Evolutionary conservation across 371 early-diverging fungal genomes (phyloP), one percentile per base, ranked within the genome.

Genomic region (Mycotypha africana): DNA sequence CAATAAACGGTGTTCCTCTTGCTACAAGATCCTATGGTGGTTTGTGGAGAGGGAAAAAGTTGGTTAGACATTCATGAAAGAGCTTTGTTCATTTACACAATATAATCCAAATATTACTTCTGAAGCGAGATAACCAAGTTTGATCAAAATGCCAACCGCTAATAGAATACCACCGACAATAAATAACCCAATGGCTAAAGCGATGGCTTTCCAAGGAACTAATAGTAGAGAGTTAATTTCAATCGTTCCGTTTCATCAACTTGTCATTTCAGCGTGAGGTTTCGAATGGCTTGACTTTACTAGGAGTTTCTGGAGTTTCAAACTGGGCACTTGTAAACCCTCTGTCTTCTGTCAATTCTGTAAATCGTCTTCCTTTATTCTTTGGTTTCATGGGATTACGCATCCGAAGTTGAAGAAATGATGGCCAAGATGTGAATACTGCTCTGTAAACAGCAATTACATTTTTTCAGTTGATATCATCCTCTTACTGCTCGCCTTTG

Each of bases 171-270:
- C 60, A 17, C 84, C 81, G 7, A 70, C 23, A 7, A 67, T 19
- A 36, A 83, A 67, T 2, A 83, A 54, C 23, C 71, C 36, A 19
- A 56, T 39, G 3, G 84, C 81, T n/a, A 83, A 53, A 10, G 60
- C 50, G 42, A 83, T 83, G 4, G 84, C 80, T 36, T 70, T 83
- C 81, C 81, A 81, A 39, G 84, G 84, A 56, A 79, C 81, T 79
- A 44, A 6, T 37, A 8, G 28, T 15, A 34, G 34, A 14, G n/a
- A 46, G 10, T 35, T 16, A 35, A 5, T 35, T 35, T n/a, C 35
- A 35, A 16, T 40, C 8, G n/a, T 40, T 28, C n/a, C n/a, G n/a
- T n/a, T n/a, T n/a, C n/a, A n/a, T n/a, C n/a, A n/a, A n/a, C n/a
- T n/a, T n/a, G n/a, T n/a, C n/a, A n/a, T n/a, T n/a, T n/a, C n/a